Base-by-base conservation (phyloP, 768 basidiomycete species). In the Russula sp. region DNA sequence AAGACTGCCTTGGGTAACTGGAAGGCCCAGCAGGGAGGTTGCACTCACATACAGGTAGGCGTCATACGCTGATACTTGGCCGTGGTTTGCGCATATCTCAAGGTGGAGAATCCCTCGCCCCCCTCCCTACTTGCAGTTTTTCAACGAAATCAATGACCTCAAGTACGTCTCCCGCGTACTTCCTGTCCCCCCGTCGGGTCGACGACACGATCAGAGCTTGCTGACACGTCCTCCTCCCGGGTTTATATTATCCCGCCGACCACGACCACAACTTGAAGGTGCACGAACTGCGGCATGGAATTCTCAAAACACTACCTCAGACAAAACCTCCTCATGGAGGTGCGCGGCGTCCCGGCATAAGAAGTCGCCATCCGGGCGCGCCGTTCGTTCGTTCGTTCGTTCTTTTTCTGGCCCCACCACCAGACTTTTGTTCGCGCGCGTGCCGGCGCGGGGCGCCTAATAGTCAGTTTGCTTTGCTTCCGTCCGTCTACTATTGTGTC, bases 21-120 rank as follows among this genome's bases (percentile, higher is more conserved):
- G 72, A 77, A 77, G 61, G 75, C 75, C 59, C 72, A 65, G 51
- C 77, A 75, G 59, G 75, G 69, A 3, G 77, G 77, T 11, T 77
- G 76, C 63, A 77, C 76, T 4, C 77, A 77, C 51, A 77, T 78
- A 70, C 76, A 77, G 69, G 76, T 76, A 65, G 64, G 75, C 63
- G 42, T 18, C 16, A 1, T 58, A 47, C 57, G 54, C 39, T 53
- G 27, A 57, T 59, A 53, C 37, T 63, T 22, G 47, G 55, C 53
- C 53, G 35, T 58, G 20, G 48, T 63, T 52, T 22, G 47, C 44
- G 45, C 45, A 55, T 53, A 55, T 59, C 53, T 54, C 52, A 66
- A 61, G 40, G 48, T 31, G 44, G 59, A 62, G 57, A 58, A 45
- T 37, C 47, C 20, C 32, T 31, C 27, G 2, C 40, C 35, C 40